Base-by-base conservation (phyloP, 2,329 filamentous ascomycete species). In the Fusarium verticillioides region DNA sequence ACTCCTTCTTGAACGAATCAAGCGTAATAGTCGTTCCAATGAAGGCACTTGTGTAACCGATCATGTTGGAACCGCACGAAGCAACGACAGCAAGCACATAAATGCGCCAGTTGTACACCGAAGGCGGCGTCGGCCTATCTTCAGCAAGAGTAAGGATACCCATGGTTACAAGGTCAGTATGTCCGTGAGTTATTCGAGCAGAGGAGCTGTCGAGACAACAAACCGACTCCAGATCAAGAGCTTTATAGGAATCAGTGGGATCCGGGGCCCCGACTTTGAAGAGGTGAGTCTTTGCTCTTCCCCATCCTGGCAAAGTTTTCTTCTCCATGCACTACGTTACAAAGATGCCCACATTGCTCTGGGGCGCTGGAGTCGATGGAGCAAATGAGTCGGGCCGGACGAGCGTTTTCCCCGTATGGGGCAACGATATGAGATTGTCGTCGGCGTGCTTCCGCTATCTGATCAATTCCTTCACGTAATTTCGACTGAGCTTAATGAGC, bases 1-100 rank as follows among this genome's bases (percentile, higher is more conserved):
- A 93, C 71, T 92, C 90, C 12, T 83, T 76, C 66, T 85, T 84
- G 81, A 93, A 93, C 1, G 90, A 89, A 7, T 85, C 81, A 18
- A 93, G 85, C 2, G 88, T 87, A 36, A 93, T 81, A 4, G 91
- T 93, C 1, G 89, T 91, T 39, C 90, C 91, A 66, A 93, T 92
- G 80, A 93, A 93, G 53, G 91, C 89, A 63, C 85, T 87, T 72
- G 78, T 79, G 57, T 82, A 82, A n/a, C 81, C 82, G 61, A 83
- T 83, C 81, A 83, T 84, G 49, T 80, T 79, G n/a, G 82, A 82
- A 30, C 80, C 81, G 60, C 81, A 82, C 28, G 81, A 81, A n/a
- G 82, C 81, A 16, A 83, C 77, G 3, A 78, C 63, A 10, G 82
- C 81, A 49, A 80, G 77, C 15, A 75, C 73, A 59, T 83, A 83